A percentile compares a stretch with the other conserved stretches of the same genome.
These are phyloP conservation scores for Scenedesmus sp. DNA, from an alignment of 163 green algal species.

Conservation along the genomic window DNA sequence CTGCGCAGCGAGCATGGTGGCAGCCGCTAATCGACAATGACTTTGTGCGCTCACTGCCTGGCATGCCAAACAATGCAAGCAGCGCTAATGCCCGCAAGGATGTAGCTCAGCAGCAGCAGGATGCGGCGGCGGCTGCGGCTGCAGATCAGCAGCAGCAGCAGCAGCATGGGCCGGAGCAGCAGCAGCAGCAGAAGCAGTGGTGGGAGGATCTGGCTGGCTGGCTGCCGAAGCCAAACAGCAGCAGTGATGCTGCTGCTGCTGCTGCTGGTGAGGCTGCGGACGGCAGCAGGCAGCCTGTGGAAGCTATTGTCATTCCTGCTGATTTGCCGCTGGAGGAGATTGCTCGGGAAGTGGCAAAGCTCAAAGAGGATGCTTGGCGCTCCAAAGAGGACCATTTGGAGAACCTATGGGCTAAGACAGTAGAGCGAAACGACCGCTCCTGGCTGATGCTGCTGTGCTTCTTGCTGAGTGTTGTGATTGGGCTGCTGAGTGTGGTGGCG, in stretches of 20 bases:
- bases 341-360: conserved; percentile 69
- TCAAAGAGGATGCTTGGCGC: conserved; percentile 74
- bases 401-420: conserved; percentile 73
- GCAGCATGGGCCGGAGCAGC: background rate
- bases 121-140: background rate
- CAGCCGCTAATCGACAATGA: conserved; percentile 25
- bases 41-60: conserved; percentile 34
- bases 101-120: conserved; percentile 2
- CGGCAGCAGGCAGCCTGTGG: conserved; percentile 48
- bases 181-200: conserved; percentile 20
- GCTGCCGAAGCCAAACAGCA: conserved; percentile 33
- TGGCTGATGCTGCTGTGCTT: conserved; percentile 85
- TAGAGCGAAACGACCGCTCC: conserved; percentile 79
- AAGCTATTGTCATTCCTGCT: conserved; percentile 79
- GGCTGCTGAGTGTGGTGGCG: conserved; percentile 79
- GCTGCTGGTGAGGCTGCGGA: background rate
- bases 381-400: conserved; percentile 79
- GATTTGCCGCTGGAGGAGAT: conserved; percentile 92
- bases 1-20: conserved; percentile 27
- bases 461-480: conserved; percentile 68
- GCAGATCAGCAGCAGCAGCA: background rate
- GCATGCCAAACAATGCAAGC: background rate
- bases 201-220: conserved; percentile 12
- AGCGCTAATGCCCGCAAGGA: background rate
- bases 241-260: background rate